These are phyloP conservation scores for Aspergillus funiculosus DNA, from an alignment of 495 filamentous ascomycete species.

Conservation along the genomic window DNA sequence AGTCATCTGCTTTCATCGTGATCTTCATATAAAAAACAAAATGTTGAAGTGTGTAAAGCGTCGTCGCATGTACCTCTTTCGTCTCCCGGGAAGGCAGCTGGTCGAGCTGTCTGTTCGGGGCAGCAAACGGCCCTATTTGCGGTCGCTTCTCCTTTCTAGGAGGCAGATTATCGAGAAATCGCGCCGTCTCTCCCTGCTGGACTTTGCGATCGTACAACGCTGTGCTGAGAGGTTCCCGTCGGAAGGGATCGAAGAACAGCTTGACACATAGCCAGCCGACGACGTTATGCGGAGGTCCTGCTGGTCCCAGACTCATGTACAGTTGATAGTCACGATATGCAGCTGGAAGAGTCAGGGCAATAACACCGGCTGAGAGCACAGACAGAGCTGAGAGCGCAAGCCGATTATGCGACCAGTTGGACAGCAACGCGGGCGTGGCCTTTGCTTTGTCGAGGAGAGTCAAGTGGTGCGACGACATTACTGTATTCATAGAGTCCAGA, in stretches of 20 bases:
- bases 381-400: slow-evolving; percentile 10
- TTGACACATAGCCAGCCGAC: slow-evolving; percentile 32
- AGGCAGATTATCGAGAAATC: slow-evolving; percentile 10
- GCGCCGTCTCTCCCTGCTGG: slow-evolving; percentile 17
- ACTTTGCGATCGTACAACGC: slow-evolving; percentile 26
- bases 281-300: slow-evolving; percentile 30
- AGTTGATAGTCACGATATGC: slow-evolving; percentile 30
- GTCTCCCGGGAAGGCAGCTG: slow-evolving; percentile 24
- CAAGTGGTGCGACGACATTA: background rate
- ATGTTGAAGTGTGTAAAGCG: background rate
- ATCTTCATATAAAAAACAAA: too few relatives aligned
- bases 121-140: slow-evolving; percentile 29
- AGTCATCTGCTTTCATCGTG: background rate
- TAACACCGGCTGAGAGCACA: slow-evolving; percentile 20
- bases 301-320: slow-evolving; percentile 32
- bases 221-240: slow-evolving; percentile 31
- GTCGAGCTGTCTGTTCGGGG: slow-evolving; percentile 32
- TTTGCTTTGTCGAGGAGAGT: background rate
- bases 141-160: slow-evolving; percentile 18
- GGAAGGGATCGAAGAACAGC: slow-evolving; percentile 26
- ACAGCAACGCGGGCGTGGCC: too few relatives aligned
- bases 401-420: background rate
- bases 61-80: slow-evolving; percentile 25
- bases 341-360: slow-evolving; percentile 24
- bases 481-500: too few relatives aligned